A percentile compares a stretch with the other conserved stretches of the same genome.
These are phyloP conservation scores for Pueraria montana DNA, from an alignment of 306 rosid species.

Conservation along the genomic window DNA sequence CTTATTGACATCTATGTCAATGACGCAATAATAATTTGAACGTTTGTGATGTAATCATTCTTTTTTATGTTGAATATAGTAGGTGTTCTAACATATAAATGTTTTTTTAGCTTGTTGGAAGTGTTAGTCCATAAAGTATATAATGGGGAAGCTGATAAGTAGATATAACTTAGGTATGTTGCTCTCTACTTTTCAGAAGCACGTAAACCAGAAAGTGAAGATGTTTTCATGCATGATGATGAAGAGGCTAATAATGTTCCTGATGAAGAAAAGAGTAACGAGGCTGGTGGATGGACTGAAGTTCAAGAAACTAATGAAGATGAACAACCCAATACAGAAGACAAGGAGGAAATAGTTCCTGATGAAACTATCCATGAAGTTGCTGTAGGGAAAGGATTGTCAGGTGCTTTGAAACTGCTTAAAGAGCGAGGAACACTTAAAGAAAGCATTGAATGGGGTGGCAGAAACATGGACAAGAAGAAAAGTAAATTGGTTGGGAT, in stretches of 20 bases:
- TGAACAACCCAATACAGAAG: conserved; percentile 64
- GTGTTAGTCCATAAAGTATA: conserved; percentile 14
- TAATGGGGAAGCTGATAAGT: conserved; percentile 19
- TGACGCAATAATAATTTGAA: conserved; percentile 26
- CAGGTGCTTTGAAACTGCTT: conserved; percentile 87
- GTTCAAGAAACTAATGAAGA: conserved; percentile 69
- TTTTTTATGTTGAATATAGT: conserved; percentile 31
- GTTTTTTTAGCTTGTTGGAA: conserved; percentile 22
- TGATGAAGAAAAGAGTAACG: conserved; percentile 62
- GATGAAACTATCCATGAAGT: conserved; percentile 95
- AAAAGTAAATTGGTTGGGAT: conserved; percentile 94
- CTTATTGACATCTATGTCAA: conserved; percentile 20
- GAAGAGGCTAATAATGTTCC: conserved; percentile 64
- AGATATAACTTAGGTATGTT: conserved; percentile 34
- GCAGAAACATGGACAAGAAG: conserved; percentile 99
- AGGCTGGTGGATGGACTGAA: conserved; percentile 92
- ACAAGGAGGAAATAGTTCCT: conserved; percentile 68
- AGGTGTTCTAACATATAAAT: conserved; percentile 22
- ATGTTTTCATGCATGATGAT: conserved; percentile 89
- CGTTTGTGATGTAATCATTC: conserved; percentile 2
- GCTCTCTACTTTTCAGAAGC: conserved; percentile 70
- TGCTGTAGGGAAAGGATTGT: conserved; percentile 89
- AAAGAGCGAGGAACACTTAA: conserved; percentile 94
- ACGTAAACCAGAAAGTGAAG: conserved; percentile 82
- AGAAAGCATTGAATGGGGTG: conserved; percentile 96